Percentiles rank a stretch among this genome's conserved stretches.
These are phyloP conservation scores for Forsythia viridissima DNA, from an alignment of 257 asterid genomes.

Conservation along the genomic window DNA sequence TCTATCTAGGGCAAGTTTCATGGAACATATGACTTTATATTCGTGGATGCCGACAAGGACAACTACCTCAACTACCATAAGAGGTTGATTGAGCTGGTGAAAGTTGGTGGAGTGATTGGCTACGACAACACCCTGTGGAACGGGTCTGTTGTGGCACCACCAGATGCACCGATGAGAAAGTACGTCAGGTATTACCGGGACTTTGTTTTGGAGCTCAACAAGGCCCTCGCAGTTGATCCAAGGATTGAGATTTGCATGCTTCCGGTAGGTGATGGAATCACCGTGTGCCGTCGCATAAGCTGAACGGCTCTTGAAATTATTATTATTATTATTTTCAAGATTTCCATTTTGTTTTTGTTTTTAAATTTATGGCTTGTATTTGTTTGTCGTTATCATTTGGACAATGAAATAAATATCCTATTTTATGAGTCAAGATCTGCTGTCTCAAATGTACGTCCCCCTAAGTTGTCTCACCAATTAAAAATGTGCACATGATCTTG, in stretches of 20 bases:
- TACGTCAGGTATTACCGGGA: conserved; percentile 73
- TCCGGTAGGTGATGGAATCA: conserved; percentile 89
- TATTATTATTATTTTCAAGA: background rate
- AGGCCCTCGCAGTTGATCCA: conserved; percentile 80
- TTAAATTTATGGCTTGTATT: background rate
- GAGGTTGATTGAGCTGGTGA: conserved; percentile 71
- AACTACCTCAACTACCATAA: conserved; percentile 82
- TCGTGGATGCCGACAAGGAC: conserved; percentile 93
- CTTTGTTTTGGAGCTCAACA: conserved; percentile 81
- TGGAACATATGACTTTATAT: conserved; percentile 72
- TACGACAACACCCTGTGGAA: conserved; percentile 94
- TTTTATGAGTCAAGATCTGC: no score
- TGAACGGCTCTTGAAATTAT: conserved; percentile 23
- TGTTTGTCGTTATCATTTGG: no score
- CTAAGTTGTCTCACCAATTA: no score
- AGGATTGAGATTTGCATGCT: conserved; percentile 91
- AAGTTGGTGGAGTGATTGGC: conserved; percentile 84
- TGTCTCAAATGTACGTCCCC: no score
- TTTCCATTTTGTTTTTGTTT: background rate
- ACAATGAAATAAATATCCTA: no score
- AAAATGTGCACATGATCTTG: no score
- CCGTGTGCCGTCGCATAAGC: conserved; percentile 85
- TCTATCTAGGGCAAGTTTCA: conserved; percentile 38
- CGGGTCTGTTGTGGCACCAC: conserved; percentile 86
- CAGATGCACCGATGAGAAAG: conserved; percentile 85